Conservation (phyloP, 495 filamentous ascomycete genomes). For the Pyrenopolyporus hunteri region DNA sequence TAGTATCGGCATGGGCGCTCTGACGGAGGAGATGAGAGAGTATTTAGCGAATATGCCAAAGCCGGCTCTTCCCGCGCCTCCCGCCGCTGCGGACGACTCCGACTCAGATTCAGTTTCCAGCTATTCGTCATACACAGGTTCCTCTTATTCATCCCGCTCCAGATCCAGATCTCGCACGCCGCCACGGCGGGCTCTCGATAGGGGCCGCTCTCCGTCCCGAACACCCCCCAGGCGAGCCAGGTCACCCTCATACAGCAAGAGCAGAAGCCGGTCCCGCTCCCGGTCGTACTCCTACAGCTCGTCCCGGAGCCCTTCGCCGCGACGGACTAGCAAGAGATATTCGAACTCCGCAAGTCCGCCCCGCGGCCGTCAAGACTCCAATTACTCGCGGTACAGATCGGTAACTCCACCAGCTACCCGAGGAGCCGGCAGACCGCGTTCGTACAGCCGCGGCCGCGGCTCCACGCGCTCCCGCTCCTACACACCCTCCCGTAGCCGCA, state of each 20-base stretch:
- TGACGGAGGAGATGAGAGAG: slow-evolving; percentile 96
- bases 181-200: slow-evolving; percentile 39
- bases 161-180: slow-evolving; percentile 50
- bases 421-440: slow-evolving; percentile 25
- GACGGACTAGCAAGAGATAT: slow-evolving; percentile 20
- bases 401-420: slow-evolving; percentile 33
- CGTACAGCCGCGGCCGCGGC: slow-evolving; percentile 29
- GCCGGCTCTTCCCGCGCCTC: slow-evolving; percentile 71
- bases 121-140: slow-evolving; percentile 66
- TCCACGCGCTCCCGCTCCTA: slow-evolving; percentile 34
- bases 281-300: slow-evolving; percentile 40
- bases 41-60: slow-evolving; percentile 84
- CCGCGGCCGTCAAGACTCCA: slow-evolving; percentile 26
- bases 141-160: slow-evolving; percentile 60
- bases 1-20: slow-evolving; percentile 88
- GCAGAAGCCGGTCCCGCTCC: slow-evolving; percentile 49
- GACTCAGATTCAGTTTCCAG: slow-evolving; percentile 70
- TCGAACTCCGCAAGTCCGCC: slow-evolving; percentile 30
- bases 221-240: slow-evolving; percentile 47
- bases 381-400: slow-evolving; percentile 40
- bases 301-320: slow-evolving; percentile 32
- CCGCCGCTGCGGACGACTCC: slow-evolving; percentile 57
- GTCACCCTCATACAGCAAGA: slow-evolving; percentile 49
- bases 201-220: slow-evolving; percentile 48
- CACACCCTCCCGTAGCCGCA: slow-evolving; percentile 34